Conservation (phyloP, 805 yeast genomes). For the Cyberlindnera mississippiensis region DNA sequence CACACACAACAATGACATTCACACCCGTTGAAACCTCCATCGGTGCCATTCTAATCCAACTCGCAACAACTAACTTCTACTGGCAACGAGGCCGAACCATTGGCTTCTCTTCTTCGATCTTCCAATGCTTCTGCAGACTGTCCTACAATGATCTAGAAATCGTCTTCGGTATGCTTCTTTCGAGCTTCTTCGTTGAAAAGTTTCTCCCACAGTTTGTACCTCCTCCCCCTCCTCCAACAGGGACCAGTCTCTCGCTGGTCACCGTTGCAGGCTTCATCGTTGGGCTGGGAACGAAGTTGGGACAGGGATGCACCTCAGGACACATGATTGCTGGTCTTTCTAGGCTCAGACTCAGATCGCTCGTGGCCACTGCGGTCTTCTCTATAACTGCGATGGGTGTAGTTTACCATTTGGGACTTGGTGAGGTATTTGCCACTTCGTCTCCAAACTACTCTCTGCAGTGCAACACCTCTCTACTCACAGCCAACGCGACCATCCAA, state of each 20-base stretch:
- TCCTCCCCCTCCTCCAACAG: conserved; percentile 7
- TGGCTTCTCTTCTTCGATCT: conserved; percentile 45
- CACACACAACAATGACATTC: conserved; percentile 26
- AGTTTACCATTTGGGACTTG: conserved; percentile 6
- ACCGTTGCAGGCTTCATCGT: conserved; percentile 37
- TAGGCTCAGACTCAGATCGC: conserved; percentile 39
- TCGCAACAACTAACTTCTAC: conserved; percentile 41
- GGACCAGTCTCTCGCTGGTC: conserved; percentile 2
- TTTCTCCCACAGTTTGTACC: conserved; percentile 32
- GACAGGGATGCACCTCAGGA: conserved; percentile 53
- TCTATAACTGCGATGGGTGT: conserved; percentile 31
- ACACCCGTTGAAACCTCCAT: conserved; percentile 40
- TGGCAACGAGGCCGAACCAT: conserved; percentile 37
- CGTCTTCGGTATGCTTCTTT: conserved; percentile 32
- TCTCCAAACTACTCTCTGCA: conserved; percentile 4
- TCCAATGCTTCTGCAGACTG: conserved; percentile 29
- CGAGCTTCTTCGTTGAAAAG: conserved; percentile 25
- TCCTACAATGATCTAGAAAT: conserved; percentile 30
- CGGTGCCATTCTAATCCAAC: conserved; percentile 46
- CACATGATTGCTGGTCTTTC: conserved; percentile 51
- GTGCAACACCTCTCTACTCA: conserved; percentile 7
- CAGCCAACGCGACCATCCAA: conserved; percentile 1
- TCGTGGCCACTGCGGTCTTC: conserved; percentile 42
- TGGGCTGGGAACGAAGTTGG: conserved; percentile 45
- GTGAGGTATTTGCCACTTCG: conserved; percentile 4